Base-by-base conservation (phyloP, 139 green algal species). In the Micractinium conductrix region DNA sequence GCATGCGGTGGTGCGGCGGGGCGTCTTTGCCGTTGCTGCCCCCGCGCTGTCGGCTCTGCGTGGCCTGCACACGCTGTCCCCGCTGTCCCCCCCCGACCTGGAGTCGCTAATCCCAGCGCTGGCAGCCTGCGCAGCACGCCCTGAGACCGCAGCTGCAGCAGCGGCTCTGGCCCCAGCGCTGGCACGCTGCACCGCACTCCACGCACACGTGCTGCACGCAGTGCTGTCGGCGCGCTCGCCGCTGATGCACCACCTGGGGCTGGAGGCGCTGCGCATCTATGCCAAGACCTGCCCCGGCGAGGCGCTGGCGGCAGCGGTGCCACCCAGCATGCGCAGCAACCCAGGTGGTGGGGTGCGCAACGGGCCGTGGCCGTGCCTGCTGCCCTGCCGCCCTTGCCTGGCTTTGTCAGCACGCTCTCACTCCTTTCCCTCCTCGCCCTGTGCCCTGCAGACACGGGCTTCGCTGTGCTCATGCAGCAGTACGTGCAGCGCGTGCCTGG, bases 221-320 rank as follows among this genome's bases (percentile, higher is more conserved):
- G 33, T 73, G 74, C 63, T 86, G 48, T 24, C 33, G 14, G 44
- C 44, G 14, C 24, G 10, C 37, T 6, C n/a, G 48, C 74, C 81
- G 17, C 67, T 79, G 60, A 16, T 60, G 74, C 48, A 74, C 43
- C 72, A 81, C 45, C 37, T 60, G 65, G 82, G 70, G 28, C 40
- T 78, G 68, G 82, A 86, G 37, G 82, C 82, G 24, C 82, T 83
- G 37, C 17, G 35, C 48, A 12, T 45, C 21, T 86, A 86, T 17
- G 82, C 71, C 7, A 44, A 42, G 10, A 55, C 30, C 22, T 75
- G 82, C 62, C 43, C 33, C 3, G 33, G 33, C 0, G 35, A 81
- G 14, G 28, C 44, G 17, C 68, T 86, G 43, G 38, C 37, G 12
- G n/a, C 19, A 0, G 82, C 82, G 0, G 21, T 86, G 35, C 82